Percentiles rank a stretch among this genome's conserved stretches.
Conservation (phyloP, 306 rosid genomes). For the Medicago ruthenica region DNA sequence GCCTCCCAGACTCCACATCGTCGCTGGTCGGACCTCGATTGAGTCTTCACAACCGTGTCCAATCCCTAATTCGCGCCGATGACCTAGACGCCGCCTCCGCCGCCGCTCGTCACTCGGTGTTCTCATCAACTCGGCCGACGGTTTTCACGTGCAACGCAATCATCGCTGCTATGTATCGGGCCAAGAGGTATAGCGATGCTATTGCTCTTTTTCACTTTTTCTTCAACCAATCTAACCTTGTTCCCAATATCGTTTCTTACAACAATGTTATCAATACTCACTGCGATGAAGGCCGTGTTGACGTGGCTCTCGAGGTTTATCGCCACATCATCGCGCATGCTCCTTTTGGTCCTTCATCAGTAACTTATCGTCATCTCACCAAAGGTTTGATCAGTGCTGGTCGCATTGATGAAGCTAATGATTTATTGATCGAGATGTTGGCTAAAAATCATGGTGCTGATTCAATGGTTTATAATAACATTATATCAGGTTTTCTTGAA, state of each 20-base stretch:
- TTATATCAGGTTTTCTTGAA: slow-evolving; percentile 73
- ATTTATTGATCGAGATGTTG: slow-evolving; percentile 91
- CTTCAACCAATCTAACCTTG: slow-evolving; percentile 78
- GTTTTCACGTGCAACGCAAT: slow-evolving; percentile 98
- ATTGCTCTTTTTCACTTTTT: slow-evolving; percentile 81
- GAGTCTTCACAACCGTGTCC: slow-evolving; percentile 91
- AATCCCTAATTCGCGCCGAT: slow-evolving; percentile 87
- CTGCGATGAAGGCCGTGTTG: slow-evolving; percentile 86
- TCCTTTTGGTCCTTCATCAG: slow-evolving; percentile 83
- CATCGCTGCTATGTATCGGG: slow-evolving; percentile 91
- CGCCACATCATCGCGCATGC: slow-evolving; percentile 69
- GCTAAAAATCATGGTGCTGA: slow-evolving; percentile 87
- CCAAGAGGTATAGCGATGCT: slow-evolving; percentile 74
- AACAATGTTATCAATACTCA: slow-evolving; percentile 83
- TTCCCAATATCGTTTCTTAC: slow-evolving; percentile 90
- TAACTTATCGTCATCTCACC: slow-evolving; percentile 82
- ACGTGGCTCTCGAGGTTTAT: slow-evolving; percentile 72
- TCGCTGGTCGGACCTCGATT: slow-evolving; percentile 83
- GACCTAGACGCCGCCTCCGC: slow-evolving; percentile 90
- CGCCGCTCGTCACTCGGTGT: slow-evolving; percentile 79
- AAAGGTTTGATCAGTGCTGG: slow-evolving; percentile 73
- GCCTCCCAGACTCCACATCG: slow-evolving; percentile 88
- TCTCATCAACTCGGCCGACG: slow-evolving; percentile 91
- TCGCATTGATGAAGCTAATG: slow-evolving; percentile 78
- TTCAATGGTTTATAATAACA: slow-evolving; percentile 79